Evolutionary conservation across 2,329 filamentous ascomycete species (phyloP), one percentile per base, ranked within the genome.

Genomic region (Botrytis aclada): DNA sequence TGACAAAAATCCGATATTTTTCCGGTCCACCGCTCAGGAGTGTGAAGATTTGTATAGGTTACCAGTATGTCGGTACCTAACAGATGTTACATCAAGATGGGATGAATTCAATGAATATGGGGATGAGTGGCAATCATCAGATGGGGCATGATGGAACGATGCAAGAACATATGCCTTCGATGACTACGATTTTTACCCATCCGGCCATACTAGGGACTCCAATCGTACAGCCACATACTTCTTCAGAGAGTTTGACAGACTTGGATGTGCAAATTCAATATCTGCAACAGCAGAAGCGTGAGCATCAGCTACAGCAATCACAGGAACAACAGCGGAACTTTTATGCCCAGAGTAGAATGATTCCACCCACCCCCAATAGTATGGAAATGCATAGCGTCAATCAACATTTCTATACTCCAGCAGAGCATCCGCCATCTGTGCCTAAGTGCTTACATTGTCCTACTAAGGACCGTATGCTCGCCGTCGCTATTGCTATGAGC

Each of bases 291-390:
- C 88, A 91, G 81, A 88, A 87, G 79, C 81, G 89, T 67, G 86
- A 90, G 43, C 86, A 89, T 76, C 88, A 90, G 79, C 77, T 81
- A 71, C 77, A 78, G 29, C 77, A 79, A 66, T 71, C 81, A 20
- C 77, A 80, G 63, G 88, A 90, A 78, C 88, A 90, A 74, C 86
- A 79, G 65, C 75, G 76, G 37, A 86, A 85, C 71, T 88, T 86
- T 78, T 90, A 87, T 78, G 81, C 83, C 14, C 85, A 88, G 74
- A 86, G 86, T 75, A 85, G 87, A 74, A 89, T 92, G 70, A 88
- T 94, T 12, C 93, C 93, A 9, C 92, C 92, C 3, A 96, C 93
- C 22, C 93, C 93, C 0, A 93, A 92, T 80, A 95, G 93, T 80
- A 86, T 94, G 39, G 92, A 95, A 79, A 88, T 95, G 82, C 90